These are phyloP conservation scores for Colletotrichum musae DNA, from an alignment of 2,329 filamentous ascomycete genomes.

Conservation along the genomic window DNA sequence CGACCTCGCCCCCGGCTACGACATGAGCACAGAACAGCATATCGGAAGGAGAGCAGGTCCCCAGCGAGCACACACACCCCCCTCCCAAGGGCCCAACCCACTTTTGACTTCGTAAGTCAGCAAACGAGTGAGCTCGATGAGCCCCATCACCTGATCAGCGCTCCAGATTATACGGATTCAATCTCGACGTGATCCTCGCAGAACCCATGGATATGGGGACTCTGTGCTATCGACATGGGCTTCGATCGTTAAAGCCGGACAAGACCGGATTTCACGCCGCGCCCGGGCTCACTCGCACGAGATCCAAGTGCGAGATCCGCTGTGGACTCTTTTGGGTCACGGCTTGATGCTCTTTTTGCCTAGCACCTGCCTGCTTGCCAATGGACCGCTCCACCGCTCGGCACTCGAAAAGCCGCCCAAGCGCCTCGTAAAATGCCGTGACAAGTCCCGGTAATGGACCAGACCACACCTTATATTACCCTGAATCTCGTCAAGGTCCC, in stretches of 20 bases:
- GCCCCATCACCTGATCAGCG: slow-evolving; percentile 37
- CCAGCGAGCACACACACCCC: not conserved
- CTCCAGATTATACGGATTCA: slow-evolving; percentile 32
- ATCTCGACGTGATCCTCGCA: slow-evolving; percentile 31
- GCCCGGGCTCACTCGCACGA: slow-evolving; percentile 38
- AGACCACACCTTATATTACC: slow-evolving; percentile 41
- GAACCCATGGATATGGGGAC: slow-evolving; percentile 18
- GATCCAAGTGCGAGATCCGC: slow-evolving; percentile 38
- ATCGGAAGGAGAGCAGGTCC: not conserved
- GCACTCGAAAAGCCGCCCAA: slow-evolving; percentile 40
- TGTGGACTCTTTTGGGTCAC: slow-evolving; percentile 32
- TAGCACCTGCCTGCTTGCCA: slow-evolving; percentile 33
- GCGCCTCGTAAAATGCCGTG: slow-evolving; percentile 38
- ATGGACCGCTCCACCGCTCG: slow-evolving; percentile 38
- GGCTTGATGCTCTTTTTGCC: slow-evolving; percentile 38
- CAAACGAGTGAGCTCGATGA: slow-evolving; percentile 38
- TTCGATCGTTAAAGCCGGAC: slow-evolving; percentile 34
- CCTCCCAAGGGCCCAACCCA: slow-evolving; percentile 9
- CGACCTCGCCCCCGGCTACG: slow-evolving; percentile 3
- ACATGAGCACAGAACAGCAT: slow-evolving; percentile 17
- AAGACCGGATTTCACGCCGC: slow-evolving; percentile 37
- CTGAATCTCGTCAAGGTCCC: slow-evolving; percentile 36
- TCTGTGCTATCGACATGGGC: slow-evolving; percentile 22
- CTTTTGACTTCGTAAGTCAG: slow-evolving; percentile 38
- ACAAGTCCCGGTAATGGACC: slow-evolving; percentile 40